Evolutionary conservation across 768 basidiomycete genomes (phyloP).

Genomic region (Austroboletus festivus): DNA sequence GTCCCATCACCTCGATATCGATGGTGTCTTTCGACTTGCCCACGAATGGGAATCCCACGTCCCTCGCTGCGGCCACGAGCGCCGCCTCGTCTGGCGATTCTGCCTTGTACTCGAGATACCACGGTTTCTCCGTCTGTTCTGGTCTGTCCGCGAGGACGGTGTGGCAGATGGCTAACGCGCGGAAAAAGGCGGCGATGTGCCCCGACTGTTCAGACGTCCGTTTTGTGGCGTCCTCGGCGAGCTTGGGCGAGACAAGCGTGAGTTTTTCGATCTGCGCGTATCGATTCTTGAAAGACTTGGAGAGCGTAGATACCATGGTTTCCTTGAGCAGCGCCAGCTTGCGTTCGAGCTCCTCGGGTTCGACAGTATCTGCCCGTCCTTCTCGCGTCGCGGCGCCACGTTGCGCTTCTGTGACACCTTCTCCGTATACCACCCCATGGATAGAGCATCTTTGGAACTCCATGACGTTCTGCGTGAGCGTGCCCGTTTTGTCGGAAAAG

Average conservation of each 20-base stretch:
- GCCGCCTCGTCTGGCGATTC: constrained; percentile 97
- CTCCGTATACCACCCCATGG: constrained; percentile 80
- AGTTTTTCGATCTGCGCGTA: constrained; percentile 78
- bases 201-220: constrained; percentile 55
- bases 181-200: constrained; percentile 82
- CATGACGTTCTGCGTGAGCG: constrained; percentile 98
- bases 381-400: constrained; percentile 85
- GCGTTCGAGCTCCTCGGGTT: constrained; percentile 68
- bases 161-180: constrained; percentile 93
- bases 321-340: constrained; percentile 65
- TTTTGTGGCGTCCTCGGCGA: constrained; percentile 75
- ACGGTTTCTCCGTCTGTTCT: constrained; percentile 58
- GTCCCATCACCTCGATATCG: constrained; percentile 91
- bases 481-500: constrained; percentile 94
- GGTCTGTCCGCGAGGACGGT: constrained; percentile 81
- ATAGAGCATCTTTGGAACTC: constrained; percentile 97
- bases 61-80: constrained; percentile 86
- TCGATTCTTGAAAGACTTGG: constrained; percentile 82
- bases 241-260: constrained; percentile 83
- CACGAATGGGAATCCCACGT: constrained; percentile 91
- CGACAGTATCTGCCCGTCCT: constrained; percentile 61
- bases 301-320: constrained; percentile 74
- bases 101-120: constrained; percentile 83
- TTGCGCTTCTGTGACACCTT: constrained; percentile 94
- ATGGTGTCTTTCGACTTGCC: constrained; percentile 67